phyloP scores from a whole-genome alignment of 2,329 filamentous ascomycete species.

The Botryosphaeria agaves region DNA sequence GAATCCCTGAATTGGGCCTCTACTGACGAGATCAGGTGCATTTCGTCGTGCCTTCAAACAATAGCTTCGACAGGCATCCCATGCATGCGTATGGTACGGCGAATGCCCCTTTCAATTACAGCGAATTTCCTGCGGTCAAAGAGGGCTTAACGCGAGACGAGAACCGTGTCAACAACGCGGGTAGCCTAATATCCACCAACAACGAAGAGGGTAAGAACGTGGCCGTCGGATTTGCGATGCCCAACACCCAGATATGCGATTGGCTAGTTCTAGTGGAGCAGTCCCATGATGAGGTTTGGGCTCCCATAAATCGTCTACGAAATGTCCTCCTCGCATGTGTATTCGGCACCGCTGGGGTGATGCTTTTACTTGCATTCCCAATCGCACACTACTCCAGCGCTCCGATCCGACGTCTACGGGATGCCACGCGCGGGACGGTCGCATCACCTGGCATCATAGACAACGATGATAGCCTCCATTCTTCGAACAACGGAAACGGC shows the following conservation, averaged over 20 bases:
- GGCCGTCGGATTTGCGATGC: constrained; percentile 64
- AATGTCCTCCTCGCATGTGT: constrained; percentile 71
- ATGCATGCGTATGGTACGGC: constrained; percentile 17
- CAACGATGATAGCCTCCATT: constrained; percentile 12
- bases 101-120: constrained; percentile 39
- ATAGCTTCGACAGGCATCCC: constrained; percentile 11
- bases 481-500: constrained; percentile 18
- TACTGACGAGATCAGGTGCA: too few species aligned
- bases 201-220: constrained; percentile 58
- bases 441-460: constrained; percentile 39
- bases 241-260: constrained; percentile 49
- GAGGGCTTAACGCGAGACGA: constrained; percentile 39
- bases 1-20: too few species aligned
- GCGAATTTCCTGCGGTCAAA: constrained; percentile 44
- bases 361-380: constrained; percentile 56
- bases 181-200: constrained; percentile 45
- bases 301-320: constrained; percentile 56
- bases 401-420: constrained; percentile 60
- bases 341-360: constrained; percentile 61
- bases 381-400: constrained; percentile 67
- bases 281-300: constrained; percentile 53
- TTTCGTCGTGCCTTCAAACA: constrained; percentile 9
- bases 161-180: constrained; percentile 44
- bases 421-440: constrained; percentile 58
- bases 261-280: constrained; percentile 78